Percentiles rank a stretch among this genome's conserved stretches.
Conservation (phyloP, 257 asterid species). For the Lithospermum erythrorhizon region DNA sequence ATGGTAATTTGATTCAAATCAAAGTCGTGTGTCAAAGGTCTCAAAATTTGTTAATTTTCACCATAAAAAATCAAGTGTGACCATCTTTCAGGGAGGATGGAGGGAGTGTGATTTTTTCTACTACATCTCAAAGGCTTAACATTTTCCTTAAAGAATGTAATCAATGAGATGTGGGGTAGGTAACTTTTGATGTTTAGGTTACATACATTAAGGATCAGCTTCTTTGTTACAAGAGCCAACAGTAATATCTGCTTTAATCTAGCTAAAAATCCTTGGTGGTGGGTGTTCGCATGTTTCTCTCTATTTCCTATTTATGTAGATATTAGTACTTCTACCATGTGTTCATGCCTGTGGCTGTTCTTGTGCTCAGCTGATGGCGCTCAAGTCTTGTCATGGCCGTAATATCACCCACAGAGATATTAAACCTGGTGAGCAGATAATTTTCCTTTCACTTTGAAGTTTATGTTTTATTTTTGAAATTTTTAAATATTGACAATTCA, state of each 20-base stretch:
- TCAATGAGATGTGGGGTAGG: background rate
- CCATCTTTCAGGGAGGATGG: background rate
- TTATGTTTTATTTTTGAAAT: background rate
- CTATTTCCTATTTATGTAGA: background rate
- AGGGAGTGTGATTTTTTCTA: background rate
- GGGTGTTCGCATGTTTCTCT: background rate
- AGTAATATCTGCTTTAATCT: too few species aligned
- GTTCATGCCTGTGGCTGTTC: slow-evolving; percentile 9
- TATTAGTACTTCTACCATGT: slow-evolving; percentile 4
- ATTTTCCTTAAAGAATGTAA: background rate
- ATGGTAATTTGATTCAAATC: background rate
- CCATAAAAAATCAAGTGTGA: background rate
- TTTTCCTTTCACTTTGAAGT: slow-evolving; percentile 1
- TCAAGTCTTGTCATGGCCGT: slow-evolving; percentile 88
- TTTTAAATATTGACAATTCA: too few species aligned
- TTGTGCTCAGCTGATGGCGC: slow-evolving; percentile 66
- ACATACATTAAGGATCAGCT: background rate
- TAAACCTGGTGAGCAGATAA: slow-evolving; percentile 70
- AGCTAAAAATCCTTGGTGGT: background rate
- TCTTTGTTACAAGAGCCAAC: background rate
- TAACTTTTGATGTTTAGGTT: background rate
- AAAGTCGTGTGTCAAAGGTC: background rate
- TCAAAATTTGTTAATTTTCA: background rate
- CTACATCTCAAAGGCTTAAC: background rate
- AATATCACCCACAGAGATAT: slow-evolving; percentile 95